Conservation (phyloP, 164 flowering plant genomes). For the Houttuynia cordata region DNA sequence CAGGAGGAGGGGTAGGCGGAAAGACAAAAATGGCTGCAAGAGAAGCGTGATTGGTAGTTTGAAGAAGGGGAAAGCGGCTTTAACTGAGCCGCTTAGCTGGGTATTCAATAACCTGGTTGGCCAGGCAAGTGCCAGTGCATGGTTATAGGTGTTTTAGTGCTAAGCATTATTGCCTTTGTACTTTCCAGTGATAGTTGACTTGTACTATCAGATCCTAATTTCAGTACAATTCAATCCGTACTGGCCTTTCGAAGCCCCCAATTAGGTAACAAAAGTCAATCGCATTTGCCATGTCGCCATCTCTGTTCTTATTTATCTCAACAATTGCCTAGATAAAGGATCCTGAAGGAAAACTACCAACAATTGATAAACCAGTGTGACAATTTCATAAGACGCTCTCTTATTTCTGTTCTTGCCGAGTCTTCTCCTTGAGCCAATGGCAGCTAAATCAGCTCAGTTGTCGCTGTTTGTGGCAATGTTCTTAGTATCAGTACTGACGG, state of each 20-base stretch:
- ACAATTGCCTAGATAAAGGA: background rate
- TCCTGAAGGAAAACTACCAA: background rate
- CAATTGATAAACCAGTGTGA: background rate
- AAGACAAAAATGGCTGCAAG: no score
- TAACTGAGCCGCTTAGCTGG: no score
- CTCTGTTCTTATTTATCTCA: background rate
- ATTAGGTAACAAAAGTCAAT: background rate
- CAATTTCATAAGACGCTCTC: background rate
- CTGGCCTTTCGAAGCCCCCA: background rate
- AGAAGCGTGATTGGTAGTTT: no score
- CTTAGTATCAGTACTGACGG: background rate
- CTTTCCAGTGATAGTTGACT: background rate
- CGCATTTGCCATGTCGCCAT: background rate
- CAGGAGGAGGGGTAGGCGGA: no score
- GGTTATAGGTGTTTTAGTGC: background rate
- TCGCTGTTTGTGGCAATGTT: background rate
- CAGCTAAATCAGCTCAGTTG: background rate
- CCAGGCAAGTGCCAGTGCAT: background rate
- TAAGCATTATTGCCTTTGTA: background rate
- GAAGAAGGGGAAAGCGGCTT: no score
- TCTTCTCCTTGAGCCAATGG: background rate
- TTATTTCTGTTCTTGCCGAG: background rate
- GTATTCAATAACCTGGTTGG: no score
- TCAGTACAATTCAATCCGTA: background rate
- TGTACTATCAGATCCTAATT: background rate